phyloP scores from a whole-genome alignment of 306 rosid species.

The Sesbania bispinosa region DNA sequence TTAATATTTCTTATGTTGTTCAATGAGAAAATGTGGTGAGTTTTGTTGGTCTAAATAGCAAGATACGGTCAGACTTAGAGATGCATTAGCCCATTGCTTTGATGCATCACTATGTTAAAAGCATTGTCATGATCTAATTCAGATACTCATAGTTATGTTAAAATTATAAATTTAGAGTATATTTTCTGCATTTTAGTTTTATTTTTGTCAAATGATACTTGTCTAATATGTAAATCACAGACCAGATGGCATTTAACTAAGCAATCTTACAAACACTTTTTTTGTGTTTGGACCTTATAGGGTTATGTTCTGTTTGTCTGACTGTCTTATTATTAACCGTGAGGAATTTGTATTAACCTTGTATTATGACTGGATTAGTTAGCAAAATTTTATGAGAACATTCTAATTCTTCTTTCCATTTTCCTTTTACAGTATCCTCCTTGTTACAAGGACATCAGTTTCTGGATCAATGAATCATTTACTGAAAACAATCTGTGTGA shows the following conservation, averaged over 20 bases:
- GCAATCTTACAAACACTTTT: not conserved
- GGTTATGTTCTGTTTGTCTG: not conserved
- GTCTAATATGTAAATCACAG: constrained; percentile 4
- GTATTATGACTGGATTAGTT: not conserved
- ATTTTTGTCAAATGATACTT: not conserved
- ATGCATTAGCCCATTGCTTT: not conserved
- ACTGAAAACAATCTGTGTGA: constrained; percentile 97
- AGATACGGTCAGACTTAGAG: not conserved
- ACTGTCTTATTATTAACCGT: not conserved
- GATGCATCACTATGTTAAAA: constrained; percentile 19
- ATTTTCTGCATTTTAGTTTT: constrained; percentile 14
- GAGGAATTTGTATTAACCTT: not conserved
- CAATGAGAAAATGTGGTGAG: not conserved
- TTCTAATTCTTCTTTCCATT: constrained; percentile 17
- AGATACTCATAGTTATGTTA: not conserved
- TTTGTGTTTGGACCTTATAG: not conserved
- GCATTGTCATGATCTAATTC: not conserved
- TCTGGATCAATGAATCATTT: constrained; percentile 86
- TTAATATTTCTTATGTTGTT: not conserved
- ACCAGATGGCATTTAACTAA: not conserved
- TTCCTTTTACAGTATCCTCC: constrained; percentile 76
- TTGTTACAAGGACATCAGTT: constrained; percentile 93
- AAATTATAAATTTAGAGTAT: not conserved
- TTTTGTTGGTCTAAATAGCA: not conserved
- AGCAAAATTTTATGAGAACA: not conserved